A percentile compares a stretch with the other conserved stretches of the same genome.
Evolutionary conservation across 2,329 filamentous ascomycete species (phyloP).

Genomic region (Cryphonectria japonica): DNA sequence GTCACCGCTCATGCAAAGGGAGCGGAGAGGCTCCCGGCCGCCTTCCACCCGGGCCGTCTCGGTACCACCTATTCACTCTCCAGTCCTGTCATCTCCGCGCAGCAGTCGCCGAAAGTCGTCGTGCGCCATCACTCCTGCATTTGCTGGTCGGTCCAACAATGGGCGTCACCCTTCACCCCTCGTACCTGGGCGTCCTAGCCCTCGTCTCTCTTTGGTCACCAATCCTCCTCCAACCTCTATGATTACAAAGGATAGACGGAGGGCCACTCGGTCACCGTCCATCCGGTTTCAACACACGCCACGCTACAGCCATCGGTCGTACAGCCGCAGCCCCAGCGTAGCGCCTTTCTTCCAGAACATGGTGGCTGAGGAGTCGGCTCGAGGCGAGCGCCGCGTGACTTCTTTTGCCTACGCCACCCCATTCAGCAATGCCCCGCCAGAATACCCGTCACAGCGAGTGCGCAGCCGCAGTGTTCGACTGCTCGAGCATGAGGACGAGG

Average conservation of each 20-base stretch:
- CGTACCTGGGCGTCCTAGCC: slow-evolving; percentile 36
- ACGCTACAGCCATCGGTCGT: slow-evolving; percentile 51
- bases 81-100: slow-evolving; percentile 41
- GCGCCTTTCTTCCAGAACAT: slow-evolving; percentile 45
- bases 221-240: slow-evolving; percentile 41
- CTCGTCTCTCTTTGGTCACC: slow-evolving; percentile 36
- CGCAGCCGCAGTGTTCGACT: slow-evolving; percentile 15
- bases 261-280: slow-evolving; percentile 62
- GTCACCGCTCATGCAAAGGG: slow-evolving; percentile 44
- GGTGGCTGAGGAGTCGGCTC: slow-evolving; percentile 41
- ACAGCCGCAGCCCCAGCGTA: slow-evolving; percentile 40
- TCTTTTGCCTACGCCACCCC: slow-evolving; percentile 79
- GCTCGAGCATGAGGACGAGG: slow-evolving; percentile 37
- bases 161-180: slow-evolving; percentile 47
- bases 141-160: slow-evolving; percentile 31
- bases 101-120: slow-evolving; percentile 21
- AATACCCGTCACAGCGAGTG: slow-evolving; percentile 31
- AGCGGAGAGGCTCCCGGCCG: slow-evolving; percentile 49
- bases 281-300: slow-evolving; percentile 56
- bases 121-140: slow-evolving; percentile 5
- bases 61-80: slow-evolving; percentile 47
- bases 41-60: slow-evolving; percentile 57
- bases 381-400: slow-evolving; percentile 48
- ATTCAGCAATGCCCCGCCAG: slow-evolving; percentile 63
- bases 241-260: slow-evolving; percentile 45